These are phyloP conservation scores for Nakataea oryzae DNA, from an alignment of 2,329 filamentous ascomycete species.

Conservation along the genomic window DNA sequence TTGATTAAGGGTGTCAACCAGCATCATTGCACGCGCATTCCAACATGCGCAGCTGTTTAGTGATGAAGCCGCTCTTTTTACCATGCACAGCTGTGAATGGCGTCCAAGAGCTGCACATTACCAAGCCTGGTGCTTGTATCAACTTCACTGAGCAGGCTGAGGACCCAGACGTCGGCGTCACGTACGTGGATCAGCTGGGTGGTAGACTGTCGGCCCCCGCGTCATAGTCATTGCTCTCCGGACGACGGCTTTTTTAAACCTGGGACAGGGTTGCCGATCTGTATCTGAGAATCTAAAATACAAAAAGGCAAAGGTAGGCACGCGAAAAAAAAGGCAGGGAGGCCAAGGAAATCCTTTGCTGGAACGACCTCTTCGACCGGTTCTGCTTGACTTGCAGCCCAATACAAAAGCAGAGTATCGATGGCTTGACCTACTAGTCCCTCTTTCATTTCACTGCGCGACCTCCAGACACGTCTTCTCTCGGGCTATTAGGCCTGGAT, in stretches of 20 bases:
- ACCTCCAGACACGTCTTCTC: too few species aligned
- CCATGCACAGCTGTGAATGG: too few species aligned
- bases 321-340: background rate
- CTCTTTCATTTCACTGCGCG: too few species aligned
- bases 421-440: too few species aligned
- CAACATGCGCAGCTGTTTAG: too few species aligned
- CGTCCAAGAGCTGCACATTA: too few species aligned
- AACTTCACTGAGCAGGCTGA: slow-evolving; percentile 27
- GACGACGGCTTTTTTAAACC: slow-evolving; percentile 27
- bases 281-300: slow-evolving; percentile 14
- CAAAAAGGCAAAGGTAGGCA: slow-evolving; percentile 14
- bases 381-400: too few species aligned
- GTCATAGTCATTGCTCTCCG: slow-evolving; percentile 28
- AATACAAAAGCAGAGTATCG: too few species aligned
- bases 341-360: slow-evolving; percentile 1
- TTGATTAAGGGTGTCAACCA: too few species aligned
- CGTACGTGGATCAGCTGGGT: slow-evolving; percentile 28
- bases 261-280: slow-evolving; percentile 18
- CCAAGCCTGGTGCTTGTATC: too few species aligned
- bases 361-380: slow-evolving; percentile 4
- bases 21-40: too few species aligned
- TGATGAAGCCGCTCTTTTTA: too few species aligned
- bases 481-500: background rate
- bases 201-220: slow-evolving; percentile 23
- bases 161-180: slow-evolving; percentile 21